A percentile compares a stretch with the other conserved stretches of the same genome.
Conservation (phyloP, 108 stramenopile species). For the Aureococcus anophagefferens region DNA sequence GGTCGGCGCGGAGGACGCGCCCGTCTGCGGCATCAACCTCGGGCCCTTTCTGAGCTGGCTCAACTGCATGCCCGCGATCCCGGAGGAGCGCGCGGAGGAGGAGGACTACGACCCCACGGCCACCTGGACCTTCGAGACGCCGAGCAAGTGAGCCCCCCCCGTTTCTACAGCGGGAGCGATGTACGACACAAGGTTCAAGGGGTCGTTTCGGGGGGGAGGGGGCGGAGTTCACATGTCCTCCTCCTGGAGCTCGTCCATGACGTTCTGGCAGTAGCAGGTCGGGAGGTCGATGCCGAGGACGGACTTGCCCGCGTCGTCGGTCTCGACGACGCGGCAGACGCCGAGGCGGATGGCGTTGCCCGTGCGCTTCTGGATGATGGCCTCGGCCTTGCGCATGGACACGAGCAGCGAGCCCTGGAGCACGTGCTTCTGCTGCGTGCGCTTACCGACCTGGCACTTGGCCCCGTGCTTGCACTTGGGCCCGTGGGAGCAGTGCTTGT, state of each 20-base stretch:
- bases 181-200: too few species aligned
- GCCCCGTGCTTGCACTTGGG: too few species aligned
- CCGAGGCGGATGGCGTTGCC: background rate
- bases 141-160: too few species aligned
- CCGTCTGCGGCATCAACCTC: background rate
- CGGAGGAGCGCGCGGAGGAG: background rate
- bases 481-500: background rate
- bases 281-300: background rate
- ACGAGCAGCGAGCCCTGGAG: background rate
- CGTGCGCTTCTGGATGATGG: background rate
- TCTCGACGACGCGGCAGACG: slow-evolving; percentile 42
- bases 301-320: background rate
- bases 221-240: too few species aligned
- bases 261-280: slow-evolving; percentile 37
- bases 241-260: slow-evolving; percentile 8
- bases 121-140: too few species aligned
- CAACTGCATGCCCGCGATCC: background rate
- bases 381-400: background rate
- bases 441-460: background rate
- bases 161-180: too few species aligned
- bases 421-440: background rate
- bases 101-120: too few species aligned
- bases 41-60: background rate
- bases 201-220: too few species aligned
- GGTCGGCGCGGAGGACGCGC: too few species aligned